phyloP scores from a whole-genome alignment of 305 asterid species.

The Plantago lanceolata region DNA sequence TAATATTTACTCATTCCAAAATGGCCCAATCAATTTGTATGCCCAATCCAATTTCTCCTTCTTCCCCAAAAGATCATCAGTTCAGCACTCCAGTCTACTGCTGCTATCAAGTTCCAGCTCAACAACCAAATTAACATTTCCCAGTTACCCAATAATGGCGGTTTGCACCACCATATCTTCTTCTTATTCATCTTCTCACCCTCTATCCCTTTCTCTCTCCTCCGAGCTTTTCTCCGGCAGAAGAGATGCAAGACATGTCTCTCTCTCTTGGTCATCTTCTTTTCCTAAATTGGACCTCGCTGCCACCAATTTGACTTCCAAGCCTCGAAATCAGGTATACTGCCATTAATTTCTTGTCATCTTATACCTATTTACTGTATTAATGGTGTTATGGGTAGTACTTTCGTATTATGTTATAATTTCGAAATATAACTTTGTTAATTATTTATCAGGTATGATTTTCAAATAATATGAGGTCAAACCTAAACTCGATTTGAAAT shows the following conservation, averaged over 20 bases:
- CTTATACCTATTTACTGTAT: not conserved
- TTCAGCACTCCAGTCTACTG: too few species aligned
- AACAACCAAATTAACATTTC: too few species aligned
- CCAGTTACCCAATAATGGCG: not conserved
- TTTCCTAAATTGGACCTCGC: not conserved
- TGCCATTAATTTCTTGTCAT: not conserved
- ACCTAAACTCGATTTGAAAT: too few species aligned
- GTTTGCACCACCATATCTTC: conserved; percentile 4
- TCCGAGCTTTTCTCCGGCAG: not conserved
- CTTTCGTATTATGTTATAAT: too few species aligned
- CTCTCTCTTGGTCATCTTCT: conserved; percentile 2
- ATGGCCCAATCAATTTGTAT: too few species aligned
- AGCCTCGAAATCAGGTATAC: not conserved
- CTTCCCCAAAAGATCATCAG: not conserved
- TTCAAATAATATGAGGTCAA: too few species aligned
- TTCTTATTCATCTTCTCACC: not conserved
- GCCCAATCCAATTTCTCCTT: not conserved
- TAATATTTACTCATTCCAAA: too few species aligned
- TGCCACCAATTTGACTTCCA: conserved; percentile 1
- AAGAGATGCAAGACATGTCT: not conserved
- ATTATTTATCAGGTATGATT: too few species aligned
- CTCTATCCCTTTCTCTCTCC: not conserved
- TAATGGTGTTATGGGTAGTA: not conserved
- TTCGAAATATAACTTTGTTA: too few species aligned
- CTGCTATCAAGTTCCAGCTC: too few species aligned